These are phyloP conservation scores for Nannochloropsis salina DNA, from an alignment of 108 stramenopile genomes.

Conservation along the genomic window DNA sequence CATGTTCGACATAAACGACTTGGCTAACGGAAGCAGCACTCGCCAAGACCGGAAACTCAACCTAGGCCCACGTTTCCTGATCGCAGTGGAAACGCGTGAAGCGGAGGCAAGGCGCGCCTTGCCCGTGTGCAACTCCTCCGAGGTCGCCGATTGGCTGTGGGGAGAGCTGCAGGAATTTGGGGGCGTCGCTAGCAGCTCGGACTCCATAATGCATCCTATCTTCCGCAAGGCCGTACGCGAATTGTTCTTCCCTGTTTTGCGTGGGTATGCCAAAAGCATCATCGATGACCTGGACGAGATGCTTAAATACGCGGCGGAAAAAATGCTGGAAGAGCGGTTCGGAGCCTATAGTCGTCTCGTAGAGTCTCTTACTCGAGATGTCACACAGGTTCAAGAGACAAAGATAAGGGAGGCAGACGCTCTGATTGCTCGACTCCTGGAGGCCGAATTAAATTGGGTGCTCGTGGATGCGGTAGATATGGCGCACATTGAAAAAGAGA, in stretches of 20 bases:
- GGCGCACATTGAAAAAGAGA: background rate
- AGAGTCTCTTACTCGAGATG: background rate
- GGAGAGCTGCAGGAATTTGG: background rate
- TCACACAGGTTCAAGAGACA: background rate
- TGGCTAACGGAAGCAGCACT: background rate
- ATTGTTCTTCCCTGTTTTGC: conserved; percentile 12
- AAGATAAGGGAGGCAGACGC: background rate
- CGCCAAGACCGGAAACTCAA: background rate
- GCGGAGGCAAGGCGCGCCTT: background rate
- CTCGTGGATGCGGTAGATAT: conserved; percentile 10
- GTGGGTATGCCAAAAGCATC: background rate
- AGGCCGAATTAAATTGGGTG: background rate
- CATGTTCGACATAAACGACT: background rate
- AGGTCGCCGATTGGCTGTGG: background rate
- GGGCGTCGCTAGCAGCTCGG: background rate
- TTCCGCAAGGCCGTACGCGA: background rate
- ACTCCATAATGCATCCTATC: background rate
- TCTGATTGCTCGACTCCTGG: background rate
- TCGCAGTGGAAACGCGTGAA: background rate
- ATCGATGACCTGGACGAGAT: background rate
- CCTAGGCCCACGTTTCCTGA: background rate
- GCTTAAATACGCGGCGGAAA: background rate
- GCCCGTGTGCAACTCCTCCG: background rate
- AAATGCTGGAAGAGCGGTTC: background rate
- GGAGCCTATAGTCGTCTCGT: background rate